phyloP scores from a whole-genome alignment of 192 early-diverging fungal species.

The Rhizoclosmatium sp. region DNA sequence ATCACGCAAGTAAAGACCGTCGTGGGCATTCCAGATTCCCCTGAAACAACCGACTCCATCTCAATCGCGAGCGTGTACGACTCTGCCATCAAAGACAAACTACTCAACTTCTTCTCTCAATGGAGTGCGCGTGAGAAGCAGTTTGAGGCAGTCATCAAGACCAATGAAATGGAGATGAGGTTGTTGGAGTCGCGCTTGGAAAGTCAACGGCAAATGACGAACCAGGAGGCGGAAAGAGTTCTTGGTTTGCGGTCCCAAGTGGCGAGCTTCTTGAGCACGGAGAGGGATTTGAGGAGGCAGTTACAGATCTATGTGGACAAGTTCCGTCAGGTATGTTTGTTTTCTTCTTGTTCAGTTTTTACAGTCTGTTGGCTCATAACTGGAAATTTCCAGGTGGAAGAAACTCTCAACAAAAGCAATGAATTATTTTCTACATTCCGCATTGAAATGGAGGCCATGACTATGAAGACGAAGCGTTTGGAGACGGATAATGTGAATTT shows the following conservation, averaged over 20 bases:
- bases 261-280: slow-evolving; percentile 58
- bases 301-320: slow-evolving; percentile 69
- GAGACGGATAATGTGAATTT: slow-evolving; percentile 65
- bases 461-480: slow-evolving; percentile 63
- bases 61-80: slow-evolving; percentile 5
- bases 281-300: slow-evolving; percentile 65
- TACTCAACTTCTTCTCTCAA: slow-evolving; percentile 66
- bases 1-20: slow-evolving; percentile 40
- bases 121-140: slow-evolving; percentile 69
- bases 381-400: slow-evolving; percentile 57
- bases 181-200: slow-evolving; percentile 64
- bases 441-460: slow-evolving; percentile 74
- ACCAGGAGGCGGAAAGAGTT: slow-evolving; percentile 49
- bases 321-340: slow-evolving; percentile 55
- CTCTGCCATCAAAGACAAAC: slow-evolving; percentile 64
- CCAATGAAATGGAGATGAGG: slow-evolving; percentile 67
- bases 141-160: slow-evolving; percentile 62
- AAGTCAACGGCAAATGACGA: slow-evolving; percentile 50
- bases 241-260: slow-evolving; percentile 56
- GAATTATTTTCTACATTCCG: slow-evolving; percentile 69
- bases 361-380: background rate
- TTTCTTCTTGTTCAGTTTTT: background rate
- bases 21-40: slow-evolving; percentile 11
- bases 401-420: slow-evolving; percentile 71
- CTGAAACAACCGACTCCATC: slow-evolving; percentile 28